Evolutionary conservation across 192 early-diverging fungal species (phyloP).

Genomic region (Podila horticola): DNA sequence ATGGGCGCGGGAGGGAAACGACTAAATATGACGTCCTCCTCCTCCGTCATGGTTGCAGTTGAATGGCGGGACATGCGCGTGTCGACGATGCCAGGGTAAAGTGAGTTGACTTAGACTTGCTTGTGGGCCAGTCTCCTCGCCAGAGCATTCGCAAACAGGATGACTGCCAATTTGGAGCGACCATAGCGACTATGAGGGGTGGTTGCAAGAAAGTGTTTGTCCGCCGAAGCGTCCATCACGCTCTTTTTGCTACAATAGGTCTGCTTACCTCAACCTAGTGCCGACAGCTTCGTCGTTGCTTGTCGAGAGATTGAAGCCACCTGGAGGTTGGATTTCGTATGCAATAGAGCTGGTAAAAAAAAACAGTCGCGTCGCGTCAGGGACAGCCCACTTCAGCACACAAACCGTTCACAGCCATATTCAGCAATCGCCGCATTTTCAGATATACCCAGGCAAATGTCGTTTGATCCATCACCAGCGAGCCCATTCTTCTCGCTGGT

Average conservation of each 20-base stretch:
- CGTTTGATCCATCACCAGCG: too few species aligned
- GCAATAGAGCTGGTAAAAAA: conserved; percentile 12
- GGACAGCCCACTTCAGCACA: neutral
- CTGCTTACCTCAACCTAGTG: conserved; percentile 11
- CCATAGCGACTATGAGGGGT: too few species aligned
- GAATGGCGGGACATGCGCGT: conserved; percentile 4
- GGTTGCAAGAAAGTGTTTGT: too few species aligned
- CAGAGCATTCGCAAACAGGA: conserved; percentile 55
- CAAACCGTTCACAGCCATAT: too few species aligned
- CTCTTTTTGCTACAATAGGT: too few species aligned
- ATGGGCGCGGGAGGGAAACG: neutral
- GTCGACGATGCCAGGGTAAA: conserved; percentile 54
- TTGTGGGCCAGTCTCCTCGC: conserved; percentile 23
- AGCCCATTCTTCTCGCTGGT: too few species aligned
- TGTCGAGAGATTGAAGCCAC: conserved; percentile 43
- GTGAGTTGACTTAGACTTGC: conserved; percentile 29
- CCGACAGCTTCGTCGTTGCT: conserved; percentile 27
- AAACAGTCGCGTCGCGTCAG: neutral
- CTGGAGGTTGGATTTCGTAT: conserved; percentile 7
- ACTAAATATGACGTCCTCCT: neutral
- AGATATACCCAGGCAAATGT: too few species aligned
- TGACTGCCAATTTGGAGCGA: conserved; percentile 57
- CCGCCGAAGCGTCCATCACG: too few species aligned
- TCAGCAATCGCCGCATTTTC: too few species aligned
- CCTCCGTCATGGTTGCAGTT: neutral